These are phyloP conservation scores for Tarenaya hassleriana DNA, from an alignment of 345 rosid genomes.

Conservation along the genomic window DNA sequence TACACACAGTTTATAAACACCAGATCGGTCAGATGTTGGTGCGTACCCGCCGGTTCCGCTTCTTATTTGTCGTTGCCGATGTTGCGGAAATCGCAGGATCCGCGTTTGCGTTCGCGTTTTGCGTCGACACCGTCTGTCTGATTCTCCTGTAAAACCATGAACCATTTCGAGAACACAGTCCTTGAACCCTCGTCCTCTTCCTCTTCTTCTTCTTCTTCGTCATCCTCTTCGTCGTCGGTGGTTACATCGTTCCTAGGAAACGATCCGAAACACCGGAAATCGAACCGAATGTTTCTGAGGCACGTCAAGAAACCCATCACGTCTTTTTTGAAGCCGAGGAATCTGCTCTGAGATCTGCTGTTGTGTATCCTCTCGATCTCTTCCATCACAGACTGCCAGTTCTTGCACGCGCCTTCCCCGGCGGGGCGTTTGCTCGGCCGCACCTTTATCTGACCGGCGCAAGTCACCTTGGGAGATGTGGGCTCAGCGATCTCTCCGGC, in stretches of 20 bases:
- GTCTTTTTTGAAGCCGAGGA: constrained; percentile 67
- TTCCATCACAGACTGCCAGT: constrained; percentile 76
- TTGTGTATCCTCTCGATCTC: constrained; percentile 59
- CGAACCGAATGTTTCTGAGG: constrained; percentile 44
- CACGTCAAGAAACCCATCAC: constrained; percentile 65
- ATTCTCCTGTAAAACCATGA: constrained; percentile 62
- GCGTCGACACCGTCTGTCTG: constrained; percentile 23
- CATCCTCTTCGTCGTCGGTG: constrained; percentile 46
- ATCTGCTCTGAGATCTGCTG: constrained; percentile 40
- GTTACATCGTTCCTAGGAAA: constrained; percentile 42
- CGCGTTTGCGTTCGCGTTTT: constrained; percentile 11
- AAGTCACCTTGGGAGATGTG: constrained; percentile 83
- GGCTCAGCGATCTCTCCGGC: constrained; percentile 68
- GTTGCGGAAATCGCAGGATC: not conserved
- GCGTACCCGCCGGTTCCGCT: constrained; percentile 33
- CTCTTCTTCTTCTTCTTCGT: constrained; percentile 18
- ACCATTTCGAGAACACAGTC: constrained; percentile 69
- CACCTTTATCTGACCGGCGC: constrained; percentile 93
- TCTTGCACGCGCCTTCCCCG: constrained; percentile 44
- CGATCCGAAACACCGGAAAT: constrained; percentile 62
- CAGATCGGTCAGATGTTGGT: too few species aligned
- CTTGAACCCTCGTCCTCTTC: constrained; percentile 41
- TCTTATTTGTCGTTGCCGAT: constrained; percentile 1
- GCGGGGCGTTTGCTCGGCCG: constrained; percentile 36
- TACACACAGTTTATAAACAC: too few species aligned